phyloP scores from a whole-genome alignment of 75 land plant genomes.

The Picea glauca region DNA sequence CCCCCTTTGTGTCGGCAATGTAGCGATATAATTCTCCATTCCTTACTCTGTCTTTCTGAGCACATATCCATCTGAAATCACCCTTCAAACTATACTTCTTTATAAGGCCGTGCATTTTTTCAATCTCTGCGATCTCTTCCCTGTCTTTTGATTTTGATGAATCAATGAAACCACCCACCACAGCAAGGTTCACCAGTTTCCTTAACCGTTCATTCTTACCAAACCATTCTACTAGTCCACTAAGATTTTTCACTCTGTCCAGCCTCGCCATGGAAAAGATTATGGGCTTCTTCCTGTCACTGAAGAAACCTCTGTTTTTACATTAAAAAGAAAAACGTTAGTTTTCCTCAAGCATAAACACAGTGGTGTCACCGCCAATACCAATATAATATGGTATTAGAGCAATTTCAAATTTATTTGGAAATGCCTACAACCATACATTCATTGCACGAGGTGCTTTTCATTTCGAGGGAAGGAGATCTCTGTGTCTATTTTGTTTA shows the following conservation, averaged over 20 bases:
- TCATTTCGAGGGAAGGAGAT: too few relatives aligned
- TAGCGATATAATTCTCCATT: constrained; percentile 89
- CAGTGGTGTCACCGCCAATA: too few relatives aligned
- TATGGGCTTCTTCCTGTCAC: constrained; percentile 74
- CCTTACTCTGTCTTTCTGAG: constrained; percentile 73
- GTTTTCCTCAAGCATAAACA: too few relatives aligned
- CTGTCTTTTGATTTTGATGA: constrained; percentile 83
- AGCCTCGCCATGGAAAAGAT: constrained; percentile 99
- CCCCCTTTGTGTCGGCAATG: constrained; percentile 93
- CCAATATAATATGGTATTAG: too few relatives aligned
- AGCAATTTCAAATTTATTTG: too few relatives aligned
- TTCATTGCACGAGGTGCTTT: too few relatives aligned
- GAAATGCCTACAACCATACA: too few relatives aligned
- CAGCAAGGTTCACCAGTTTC: constrained; percentile 73
- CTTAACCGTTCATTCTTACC: constrained; percentile 67
- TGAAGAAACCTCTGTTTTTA: constrained; percentile 60
- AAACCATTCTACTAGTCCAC: constrained; percentile 85
- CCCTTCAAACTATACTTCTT: constrained; percentile 65
- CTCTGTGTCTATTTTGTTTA: too few relatives aligned
- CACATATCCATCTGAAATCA: constrained; percentile 81
- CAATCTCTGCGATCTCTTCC: constrained; percentile 91
- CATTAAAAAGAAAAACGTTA: too few relatives aligned
- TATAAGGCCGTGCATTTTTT: constrained; percentile 73
- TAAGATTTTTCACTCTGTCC: constrained; percentile 89
- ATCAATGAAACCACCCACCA: constrained; percentile 86